Percentiles rank a stretch among this genome's conserved stretches.
These are phyloP conservation scores for Fraxinus dipetala DNA, from an alignment of 305 asterid genomes.

Conservation along the genomic window DNA sequence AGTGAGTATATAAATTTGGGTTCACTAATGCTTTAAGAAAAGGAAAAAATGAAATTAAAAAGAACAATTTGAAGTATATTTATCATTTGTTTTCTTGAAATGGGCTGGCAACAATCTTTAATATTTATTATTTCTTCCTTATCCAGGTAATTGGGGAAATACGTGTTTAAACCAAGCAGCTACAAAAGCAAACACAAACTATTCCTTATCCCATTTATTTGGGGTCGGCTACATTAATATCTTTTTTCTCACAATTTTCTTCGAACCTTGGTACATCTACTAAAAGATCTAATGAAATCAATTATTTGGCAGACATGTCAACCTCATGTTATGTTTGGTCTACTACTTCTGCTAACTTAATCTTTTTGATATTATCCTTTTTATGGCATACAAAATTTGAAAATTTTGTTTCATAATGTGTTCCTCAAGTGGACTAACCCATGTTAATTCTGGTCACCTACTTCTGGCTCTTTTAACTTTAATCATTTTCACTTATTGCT, in stretches of 20 bases:
- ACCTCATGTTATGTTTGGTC: not conserved
- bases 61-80: not conserved
- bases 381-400: not conserved
- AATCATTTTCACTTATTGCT: not conserved
- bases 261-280: not conserved
- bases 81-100: not conserved
- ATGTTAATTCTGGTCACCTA: not conserved
- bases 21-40: not conserved
- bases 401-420: not conserved
- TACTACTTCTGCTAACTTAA: not conserved
- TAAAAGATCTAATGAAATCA: not conserved
- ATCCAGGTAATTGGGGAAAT: not conserved
- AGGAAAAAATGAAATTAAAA: not conserved
- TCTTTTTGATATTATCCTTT: not conserved
- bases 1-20: not conserved
- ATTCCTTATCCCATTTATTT: not conserved
- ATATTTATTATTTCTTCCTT: not conserved
- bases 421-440: conserved; percentile 5
- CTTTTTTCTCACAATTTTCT: not conserved
- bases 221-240: not conserved
- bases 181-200: not conserved
- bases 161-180: not conserved
- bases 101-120: not conserved
- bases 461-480: not conserved
- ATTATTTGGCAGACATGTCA: not conserved